Evolutionary conservation across 2,329 filamentous ascomycete species (phyloP).

Genomic region (Trichoderma sp.): DNA sequence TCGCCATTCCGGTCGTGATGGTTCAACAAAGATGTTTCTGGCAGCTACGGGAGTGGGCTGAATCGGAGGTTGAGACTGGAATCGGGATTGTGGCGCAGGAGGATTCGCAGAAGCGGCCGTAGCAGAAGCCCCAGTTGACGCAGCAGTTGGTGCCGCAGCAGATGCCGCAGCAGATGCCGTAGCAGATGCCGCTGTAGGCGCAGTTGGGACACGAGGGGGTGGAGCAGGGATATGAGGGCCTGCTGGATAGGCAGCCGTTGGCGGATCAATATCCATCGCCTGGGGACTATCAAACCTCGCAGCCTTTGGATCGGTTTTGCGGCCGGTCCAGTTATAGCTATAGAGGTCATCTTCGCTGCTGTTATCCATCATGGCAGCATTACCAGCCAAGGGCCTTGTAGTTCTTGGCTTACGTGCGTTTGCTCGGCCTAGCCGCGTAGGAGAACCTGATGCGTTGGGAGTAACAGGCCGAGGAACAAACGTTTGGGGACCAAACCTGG

Average conservation of each 20-base stretch:
- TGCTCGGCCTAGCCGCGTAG: constrained; percentile 41
- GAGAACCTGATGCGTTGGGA: constrained; percentile 41
- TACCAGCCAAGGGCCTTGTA: constrained; percentile 48
- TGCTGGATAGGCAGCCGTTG: constrained; percentile 29
- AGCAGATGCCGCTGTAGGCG: neutral
- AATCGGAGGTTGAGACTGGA: constrained; percentile 21
- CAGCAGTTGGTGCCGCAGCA: too few relatives aligned
- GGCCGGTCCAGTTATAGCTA: constrained; percentile 33
- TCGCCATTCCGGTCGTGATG: constrained; percentile 58
- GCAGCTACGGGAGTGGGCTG: constrained; percentile 28
- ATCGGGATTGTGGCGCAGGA: constrained; percentile 26
- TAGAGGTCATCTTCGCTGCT: constrained; percentile 42
- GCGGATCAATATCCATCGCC: constrained; percentile 65
- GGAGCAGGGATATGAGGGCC: neutral
- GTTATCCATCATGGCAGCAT: constrained; percentile 46
- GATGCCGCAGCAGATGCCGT: neutral
- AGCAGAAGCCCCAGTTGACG: too few relatives aligned
- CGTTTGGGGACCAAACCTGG: constrained; percentile 52
- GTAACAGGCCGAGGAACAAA: constrained; percentile 46
- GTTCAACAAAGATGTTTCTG: constrained; percentile 57
- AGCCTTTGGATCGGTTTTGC: constrained; percentile 32
- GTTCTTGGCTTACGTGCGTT: constrained; percentile 60
- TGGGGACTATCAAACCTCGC: constrained; percentile 46
- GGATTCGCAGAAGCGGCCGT: neutral
- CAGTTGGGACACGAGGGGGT: neutral